Conservation (phyloP, 2,329 filamentous ascomycete species). For the Phoma herbarum region DNA sequence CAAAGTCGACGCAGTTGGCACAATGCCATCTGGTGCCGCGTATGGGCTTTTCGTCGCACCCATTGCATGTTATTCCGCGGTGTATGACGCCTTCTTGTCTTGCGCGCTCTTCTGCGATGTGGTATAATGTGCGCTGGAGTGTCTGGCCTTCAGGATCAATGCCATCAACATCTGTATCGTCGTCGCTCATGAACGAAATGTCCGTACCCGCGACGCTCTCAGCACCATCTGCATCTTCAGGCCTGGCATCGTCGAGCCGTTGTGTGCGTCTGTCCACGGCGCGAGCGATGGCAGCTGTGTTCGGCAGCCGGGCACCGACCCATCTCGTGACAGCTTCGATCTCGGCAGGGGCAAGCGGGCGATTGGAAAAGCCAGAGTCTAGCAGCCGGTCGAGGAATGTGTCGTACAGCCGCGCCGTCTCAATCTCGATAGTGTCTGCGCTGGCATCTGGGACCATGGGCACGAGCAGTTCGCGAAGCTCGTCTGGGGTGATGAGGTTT, state of each 20-base stretch:
- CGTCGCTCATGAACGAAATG: slow-evolving; percentile 40
- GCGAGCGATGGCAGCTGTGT: slow-evolving; percentile 24
- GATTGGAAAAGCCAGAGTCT: slow-evolving; percentile 29
- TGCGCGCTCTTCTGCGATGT: slow-evolving; percentile 93
- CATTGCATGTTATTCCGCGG: slow-evolving; percentile 89
- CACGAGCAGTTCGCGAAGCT: slow-evolving; percentile 37
- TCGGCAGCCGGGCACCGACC: slow-evolving; percentile 31
- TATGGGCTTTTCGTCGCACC: slow-evolving; percentile 87
- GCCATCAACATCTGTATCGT: slow-evolving; percentile 53
- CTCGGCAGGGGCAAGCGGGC: slow-evolving; percentile 32
- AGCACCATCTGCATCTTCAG: slow-evolving; percentile 26
- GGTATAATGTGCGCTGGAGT: slow-evolving; percentile 84
- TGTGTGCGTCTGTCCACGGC: slow-evolving; percentile 37
- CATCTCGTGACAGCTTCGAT: slow-evolving; percentile 29
- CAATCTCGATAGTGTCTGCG: slow-evolving; percentile 31
- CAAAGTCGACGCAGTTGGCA: slow-evolving; percentile 94
- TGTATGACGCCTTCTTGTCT: slow-evolving; percentile 81
- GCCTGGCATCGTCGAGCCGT: slow-evolving; percentile 20
- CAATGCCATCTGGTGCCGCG: slow-evolving; percentile 92
- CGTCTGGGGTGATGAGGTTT: slow-evolving; percentile 29
- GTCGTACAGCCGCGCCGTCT: slow-evolving; percentile 40
- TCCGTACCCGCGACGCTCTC: slow-evolving; percentile 48
- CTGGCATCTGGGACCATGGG: slow-evolving; percentile 30
- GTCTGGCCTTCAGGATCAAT: slow-evolving; percentile 71
- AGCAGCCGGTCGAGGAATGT: slow-evolving; percentile 45